These are phyloP conservation scores for Penicillium decumbens DNA, from an alignment of 2,329 filamentous ascomycete genomes.

Conservation along the genomic window DNA sequence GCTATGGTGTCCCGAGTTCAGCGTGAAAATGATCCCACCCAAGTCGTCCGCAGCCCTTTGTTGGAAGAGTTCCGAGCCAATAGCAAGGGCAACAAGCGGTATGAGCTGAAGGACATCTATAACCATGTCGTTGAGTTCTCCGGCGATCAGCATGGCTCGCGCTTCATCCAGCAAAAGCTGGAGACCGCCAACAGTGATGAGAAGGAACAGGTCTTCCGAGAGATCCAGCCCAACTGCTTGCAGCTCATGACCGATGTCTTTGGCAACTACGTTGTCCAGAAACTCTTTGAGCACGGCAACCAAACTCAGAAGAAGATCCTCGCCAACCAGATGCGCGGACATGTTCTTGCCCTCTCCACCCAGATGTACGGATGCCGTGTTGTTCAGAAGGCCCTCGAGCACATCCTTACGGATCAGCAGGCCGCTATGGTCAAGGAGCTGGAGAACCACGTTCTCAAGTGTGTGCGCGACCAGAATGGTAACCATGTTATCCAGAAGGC, in stretches of 20 bases:
- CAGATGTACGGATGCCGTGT: slow-evolving; percentile 95
- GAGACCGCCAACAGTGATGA: slow-evolving; percentile 92
- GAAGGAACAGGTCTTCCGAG: slow-evolving; percentile 82
- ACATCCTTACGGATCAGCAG: slow-evolving; percentile 89
- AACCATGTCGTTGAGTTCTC: slow-evolving; percentile 87
- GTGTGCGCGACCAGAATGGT: slow-evolving; percentile 82
- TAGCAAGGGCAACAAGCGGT: slow-evolving; percentile 67
- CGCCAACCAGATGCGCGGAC: slow-evolving; percentile 80
- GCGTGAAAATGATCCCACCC: slow-evolving; percentile 56
- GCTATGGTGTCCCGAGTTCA: slow-evolving; percentile 42
- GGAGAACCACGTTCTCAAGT: slow-evolving; percentile 66
- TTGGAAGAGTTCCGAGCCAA: slow-evolving; percentile 75
- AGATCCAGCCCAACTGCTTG: slow-evolving; percentile 77
- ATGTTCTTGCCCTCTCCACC: slow-evolving; percentile 70
- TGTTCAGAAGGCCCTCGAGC: slow-evolving; percentile 92
- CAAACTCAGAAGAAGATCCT: slow-evolving; percentile 87
- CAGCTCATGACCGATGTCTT: slow-evolving; percentile 96
- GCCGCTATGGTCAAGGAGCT: slow-evolving; percentile 77
- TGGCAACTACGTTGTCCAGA: slow-evolving; percentile 97
- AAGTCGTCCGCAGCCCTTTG: slow-evolving; percentile 63
- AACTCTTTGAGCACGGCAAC: slow-evolving; percentile 93
- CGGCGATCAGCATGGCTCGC: slow-evolving; percentile 90
- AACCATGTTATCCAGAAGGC: slow-evolving; percentile 97
- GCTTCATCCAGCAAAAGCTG: slow-evolving; percentile 91
- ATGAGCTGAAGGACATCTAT: slow-evolving; percentile 85